Percentiles rank a stretch among this genome's conserved stretches.
Conservation (phyloP, 2,329 filamentous ascomycete species). For the Tetracladium maxilliforme region DNA sequence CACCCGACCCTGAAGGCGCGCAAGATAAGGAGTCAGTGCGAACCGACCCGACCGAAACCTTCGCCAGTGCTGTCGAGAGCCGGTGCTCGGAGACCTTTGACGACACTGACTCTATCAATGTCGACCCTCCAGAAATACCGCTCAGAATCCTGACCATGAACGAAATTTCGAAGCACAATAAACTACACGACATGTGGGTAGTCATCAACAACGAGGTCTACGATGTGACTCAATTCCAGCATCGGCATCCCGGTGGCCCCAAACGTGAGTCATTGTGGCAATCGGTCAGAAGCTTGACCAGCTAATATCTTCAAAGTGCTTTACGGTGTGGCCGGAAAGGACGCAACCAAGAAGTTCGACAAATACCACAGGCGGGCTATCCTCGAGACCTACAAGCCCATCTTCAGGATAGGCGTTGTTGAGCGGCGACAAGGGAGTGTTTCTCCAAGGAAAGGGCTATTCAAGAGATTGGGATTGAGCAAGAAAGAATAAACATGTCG, state of each 20-base stretch:
- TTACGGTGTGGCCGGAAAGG: constrained; percentile 7
- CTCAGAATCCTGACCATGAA: too few species aligned
- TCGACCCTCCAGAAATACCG: not conserved
- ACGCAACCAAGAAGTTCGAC: constrained; percentile 10
- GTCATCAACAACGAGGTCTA: constrained; percentile 10
- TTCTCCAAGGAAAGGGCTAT: too few species aligned
- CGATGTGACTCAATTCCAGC: constrained; percentile 10
- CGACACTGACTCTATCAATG: too few species aligned
- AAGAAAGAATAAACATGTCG: too few species aligned
- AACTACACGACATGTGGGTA: constrained; percentile 9
- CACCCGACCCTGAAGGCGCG: too few species aligned
- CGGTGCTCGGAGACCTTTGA: too few species aligned
- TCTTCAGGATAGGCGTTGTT: constrained; percentile 1
- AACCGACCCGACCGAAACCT: too few species aligned
- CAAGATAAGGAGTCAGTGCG: too few species aligned
- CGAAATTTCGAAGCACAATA: constrained; percentile 8
- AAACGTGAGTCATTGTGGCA: constrained; percentile 6
- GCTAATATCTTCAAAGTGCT: constrained; percentile 3
- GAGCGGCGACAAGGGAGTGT: too few species aligned
- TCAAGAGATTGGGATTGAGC: too few species aligned
- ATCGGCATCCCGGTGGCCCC: constrained; percentile 11
- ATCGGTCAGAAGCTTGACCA: not conserved
- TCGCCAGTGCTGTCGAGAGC: too few species aligned
- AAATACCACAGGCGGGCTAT: constrained; percentile 8
- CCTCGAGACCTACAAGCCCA: constrained; percentile 5